Percentiles rank a stretch among this genome's conserved stretches.
Conservation (phyloP, 208 protist genomes). For the Trichomonas tenax region DNA sequence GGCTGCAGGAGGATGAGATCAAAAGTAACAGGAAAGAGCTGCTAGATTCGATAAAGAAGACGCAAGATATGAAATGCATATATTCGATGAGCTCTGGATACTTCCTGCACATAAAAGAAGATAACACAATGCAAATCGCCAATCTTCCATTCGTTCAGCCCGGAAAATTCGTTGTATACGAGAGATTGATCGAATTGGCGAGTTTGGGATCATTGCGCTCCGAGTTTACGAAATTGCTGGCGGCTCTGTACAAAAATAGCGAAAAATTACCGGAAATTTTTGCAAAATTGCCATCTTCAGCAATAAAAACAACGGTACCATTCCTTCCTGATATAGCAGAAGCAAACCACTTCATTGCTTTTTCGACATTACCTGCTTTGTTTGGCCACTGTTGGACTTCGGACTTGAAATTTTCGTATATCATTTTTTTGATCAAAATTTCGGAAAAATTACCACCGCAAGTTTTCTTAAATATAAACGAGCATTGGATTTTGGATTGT, state of each 20-base stretch:
- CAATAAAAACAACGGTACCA: background rate
- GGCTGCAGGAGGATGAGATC: background rate
- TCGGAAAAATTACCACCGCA: background rate
- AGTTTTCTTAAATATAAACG: background rate
- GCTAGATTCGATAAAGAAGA: background rate
- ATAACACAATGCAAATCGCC: background rate
- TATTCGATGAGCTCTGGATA: background rate
- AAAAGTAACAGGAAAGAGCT: background rate
- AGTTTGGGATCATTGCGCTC: background rate
- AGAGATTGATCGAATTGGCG: background rate
- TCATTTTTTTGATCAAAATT: background rate
- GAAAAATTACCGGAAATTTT: background rate
- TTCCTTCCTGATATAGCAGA: background rate
- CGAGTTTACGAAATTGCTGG: background rate
- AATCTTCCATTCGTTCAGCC: background rate
- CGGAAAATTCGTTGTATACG: background rate
- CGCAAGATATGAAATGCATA: background rate
- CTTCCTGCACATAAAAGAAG: background rate
- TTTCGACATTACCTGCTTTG: background rate
- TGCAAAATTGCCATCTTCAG: background rate
- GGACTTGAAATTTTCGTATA: background rate
- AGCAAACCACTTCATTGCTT: background rate
- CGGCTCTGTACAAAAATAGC: background rate
- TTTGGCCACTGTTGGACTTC: background rate
- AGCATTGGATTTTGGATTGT: background rate